Evolutionary conservation across 192 early-diverging fungal species (phyloP), one percentile per base, ranked within the genome.

Genomic region (Coemansia sp.): DNA sequence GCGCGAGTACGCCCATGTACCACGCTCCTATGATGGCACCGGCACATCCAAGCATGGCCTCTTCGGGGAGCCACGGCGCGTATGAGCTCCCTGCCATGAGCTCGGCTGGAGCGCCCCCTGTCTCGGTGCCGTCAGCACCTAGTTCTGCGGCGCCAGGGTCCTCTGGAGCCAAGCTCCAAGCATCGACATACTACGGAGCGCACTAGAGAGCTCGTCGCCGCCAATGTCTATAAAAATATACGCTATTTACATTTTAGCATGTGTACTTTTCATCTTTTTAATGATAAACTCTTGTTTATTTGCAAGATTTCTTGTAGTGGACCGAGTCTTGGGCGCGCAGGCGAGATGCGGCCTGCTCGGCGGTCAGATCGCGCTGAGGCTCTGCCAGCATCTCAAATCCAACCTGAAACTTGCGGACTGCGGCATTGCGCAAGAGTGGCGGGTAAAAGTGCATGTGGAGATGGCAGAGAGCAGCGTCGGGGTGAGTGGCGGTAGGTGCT

Each of bases 371-470:
- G 37, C 96, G 87, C 74, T 97, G 94, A 5, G 93, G 85, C 67
- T 97, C 91, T 15, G 86, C 96, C 59, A 98, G 67, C 84, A 98
- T 90, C 74, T 98, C 96, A 68, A 91, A 98, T 3, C 90, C 96
- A 11, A 98, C 96, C 46, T 96, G 81, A 68, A 96, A 98, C 78
- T 98, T 98, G 58, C 91, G 88, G 35, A 98, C 88, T 0, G 91
- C 90, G 4, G 95, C 88, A 62, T 85, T 91, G 58, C 96, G 81
- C 62, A 98, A 73, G 33, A 98, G 81, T 29, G 96, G 93, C 22
- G 96, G 96, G 67, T 98, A 98, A 70, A 95, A 97, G 66, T 98
- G 96, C 41, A 96, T 38, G 63, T 98, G 96, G 27, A 98, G 67
- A 71, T 95, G 93, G 22, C 84, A 81, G 56, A 78, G 80, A 1